Evolutionary conservation across 2,329 filamentous ascomycete genomes (phyloP), one percentile per base, ranked within the genome.

Genomic region (Albifimbria verrucaria): DNA sequence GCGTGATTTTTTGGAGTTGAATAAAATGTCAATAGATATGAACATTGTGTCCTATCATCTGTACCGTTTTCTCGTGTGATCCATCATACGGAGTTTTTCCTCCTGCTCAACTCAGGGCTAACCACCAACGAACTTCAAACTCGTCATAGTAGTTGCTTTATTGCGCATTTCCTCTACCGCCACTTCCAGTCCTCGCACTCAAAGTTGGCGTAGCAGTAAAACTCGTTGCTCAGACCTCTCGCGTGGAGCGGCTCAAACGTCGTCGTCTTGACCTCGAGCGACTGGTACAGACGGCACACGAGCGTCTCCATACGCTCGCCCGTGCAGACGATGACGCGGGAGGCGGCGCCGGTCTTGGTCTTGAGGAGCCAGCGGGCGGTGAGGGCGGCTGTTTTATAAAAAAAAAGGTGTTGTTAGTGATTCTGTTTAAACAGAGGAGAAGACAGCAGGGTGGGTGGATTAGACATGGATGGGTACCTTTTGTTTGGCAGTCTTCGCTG

Each of bases 401-500:
- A 25, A 53, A 24, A 28, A 48, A 26, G 45, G 18, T 15, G 10
- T 28, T 11, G 45, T 48, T 23, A 46, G 43, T 22, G 12, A 2
- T 7, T n/a, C 17, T 43, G 20, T 43, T 10, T 51, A 51, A 49
- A 42, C 43, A 51, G 46, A 48, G 42, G 43, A 42, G 48, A 17
- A 25, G 22, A 23, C 20, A 25, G 11, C 21, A 49, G 48, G 44
- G n/a, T n/a, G n/a, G n/a, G n/a, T n/a, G n/a, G n/a, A n/a, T n/a
- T n/a, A n/a, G n/a, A n/a, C n/a, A n/a, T n/a, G 22, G 22, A 22
- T 39, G 17, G 71, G 59, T 61, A 88, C 86, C 76, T 75, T 91
- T 92, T 0, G 88, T 90, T 67, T 93, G 88, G 66, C 89, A 93
- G 64, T 93, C 88, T 56, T 88, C 81, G 66, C 83, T 90, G 32